Percentiles rank a stretch among this genome's conserved stretches.
Conservation (phyloP, 2,329 filamentous ascomycete genomes). For the Aspergillus oerlinghausenensis region DNA sequence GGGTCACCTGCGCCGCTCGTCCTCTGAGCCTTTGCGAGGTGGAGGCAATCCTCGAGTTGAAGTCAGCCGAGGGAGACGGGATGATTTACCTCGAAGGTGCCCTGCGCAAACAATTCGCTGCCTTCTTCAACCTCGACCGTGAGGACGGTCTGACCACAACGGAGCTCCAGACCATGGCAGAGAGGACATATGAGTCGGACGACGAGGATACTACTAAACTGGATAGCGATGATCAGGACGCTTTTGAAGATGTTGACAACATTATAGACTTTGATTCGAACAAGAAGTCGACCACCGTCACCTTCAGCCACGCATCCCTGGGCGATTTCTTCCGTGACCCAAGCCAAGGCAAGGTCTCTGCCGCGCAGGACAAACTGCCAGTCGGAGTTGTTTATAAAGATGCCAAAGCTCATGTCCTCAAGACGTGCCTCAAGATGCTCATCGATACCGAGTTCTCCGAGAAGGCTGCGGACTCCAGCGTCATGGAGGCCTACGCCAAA, state of each 20-base stretch:
- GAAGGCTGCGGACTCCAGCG: background rate
- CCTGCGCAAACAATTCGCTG: constrained; percentile 43
- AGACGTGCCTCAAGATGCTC: constrained; percentile 1
- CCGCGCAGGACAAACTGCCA: constrained; percentile 1
- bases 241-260: constrained; percentile 8
- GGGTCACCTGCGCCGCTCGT: constrained; percentile 45
- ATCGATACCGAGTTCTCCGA: background rate
- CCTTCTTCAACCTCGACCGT: constrained; percentile 45
- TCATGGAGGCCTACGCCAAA: background rate
- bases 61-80: constrained; percentile 36
- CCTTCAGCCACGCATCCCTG: constrained; percentile 22
- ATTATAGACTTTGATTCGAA: constrained; percentile 16
- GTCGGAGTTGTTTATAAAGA: constrained; percentile 16
- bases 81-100: constrained; percentile 37
- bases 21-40: constrained; percentile 43
- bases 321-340: constrained; percentile 19
- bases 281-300: constrained; percentile 12
- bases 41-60: constrained; percentile 42
- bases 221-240: constrained; percentile 1
- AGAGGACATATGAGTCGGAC: constrained; percentile 4
- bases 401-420: constrained; percentile 7
- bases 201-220: constrained; percentile 1
- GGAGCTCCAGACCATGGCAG: constrained; percentile 9
- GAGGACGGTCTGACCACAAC: constrained; percentile 35
- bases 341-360: constrained; percentile 12